Base-by-base conservation (phyloP, 768 basidiomycete species). In the Boletus reticuloceps region DNA sequence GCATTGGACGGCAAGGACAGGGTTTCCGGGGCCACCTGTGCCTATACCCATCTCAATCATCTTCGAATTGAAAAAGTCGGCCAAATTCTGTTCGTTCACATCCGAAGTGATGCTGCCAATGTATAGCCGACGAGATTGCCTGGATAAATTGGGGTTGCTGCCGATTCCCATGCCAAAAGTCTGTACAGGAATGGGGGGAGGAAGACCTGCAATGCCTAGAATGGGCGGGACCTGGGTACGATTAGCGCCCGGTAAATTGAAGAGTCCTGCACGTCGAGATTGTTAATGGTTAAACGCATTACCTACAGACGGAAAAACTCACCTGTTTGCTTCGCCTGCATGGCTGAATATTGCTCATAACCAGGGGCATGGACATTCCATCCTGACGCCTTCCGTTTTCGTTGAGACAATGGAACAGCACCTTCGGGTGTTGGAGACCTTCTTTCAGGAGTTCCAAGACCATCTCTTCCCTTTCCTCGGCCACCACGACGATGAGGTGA, bases 281-380 rank as follows among this genome's bases (percentile, higher is more conserved):
- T 22, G 61, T 59, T 32, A 58, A 54, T 52, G 19, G 48, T 20
- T 32, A 40, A 48, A 54, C 16, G 32, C 25, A 47, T 47, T 36
- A 47, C 31, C 29, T 22, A 1, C 11, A 38, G 19, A 48, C 27
- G 8, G 6, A 31, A 25, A 48, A 37, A 46, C 78, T 48, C 61
- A 93, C 96, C 97, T 41, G 95, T 98, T 75, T 94, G 89, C 73
- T 99, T 99, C n/a, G 97, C 97, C 69, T 98, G 94, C 79, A 94
- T 81, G 16, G 96, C 94, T 6, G 88, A 88, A 64, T 97, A 92
- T 62, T 91, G 90, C 66, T 98, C 96, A 60, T 97, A 98, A 5
- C 94, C 94, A 4, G 91, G 89, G 17, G 95, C 92, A 71, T 94
- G 89, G 20, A 97, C 88, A 72, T 99, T 94, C 97, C 97, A 99